A percentile compares a stretch with the other conserved stretches of the same genome.
Conservation (phyloP, 192 early-diverging fungal genomes). For the Helicostylum pulchrum region DNA sequence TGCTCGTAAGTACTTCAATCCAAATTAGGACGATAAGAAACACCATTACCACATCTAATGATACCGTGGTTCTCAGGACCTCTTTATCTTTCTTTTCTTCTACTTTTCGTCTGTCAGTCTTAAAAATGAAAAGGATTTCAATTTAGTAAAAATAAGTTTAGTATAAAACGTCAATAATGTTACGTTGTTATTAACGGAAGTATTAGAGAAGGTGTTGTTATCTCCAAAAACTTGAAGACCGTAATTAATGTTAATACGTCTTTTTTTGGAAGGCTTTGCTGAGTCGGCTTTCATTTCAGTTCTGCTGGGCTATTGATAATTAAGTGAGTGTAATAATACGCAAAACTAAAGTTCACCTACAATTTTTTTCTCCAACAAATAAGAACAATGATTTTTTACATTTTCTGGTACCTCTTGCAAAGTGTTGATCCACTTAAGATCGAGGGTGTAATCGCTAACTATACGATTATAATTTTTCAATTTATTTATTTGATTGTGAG, state of each 20-base stretch:
- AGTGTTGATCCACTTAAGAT: not conserved
- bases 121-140: too few species aligned
- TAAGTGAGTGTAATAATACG: not conserved
- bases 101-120: too few species aligned
- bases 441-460: not conserved
- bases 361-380: constrained; percentile 3
- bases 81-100: not conserved
- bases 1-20: constrained; percentile 2
- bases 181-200: constrained; percentile 1
- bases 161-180: not conserved
- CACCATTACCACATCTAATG: constrained; percentile 2
- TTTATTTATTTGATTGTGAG: not conserved
- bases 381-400: not conserved
- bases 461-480: constrained; percentile 9
- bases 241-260: constrained; percentile 2
- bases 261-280: not conserved
- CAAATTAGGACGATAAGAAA: constrained; percentile 5
- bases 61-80: constrained; percentile 1
- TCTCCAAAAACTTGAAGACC: constrained; percentile 1
- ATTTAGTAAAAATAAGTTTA: too few species aligned
- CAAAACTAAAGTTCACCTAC: constrained; percentile 7
- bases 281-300: not conserved
- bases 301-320: not conserved
- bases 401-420: constrained; percentile 3
- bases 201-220: not conserved